phyloP scores from a whole-genome alignment of 164 flowering plant genomes.

The Stephania japonica region DNA sequence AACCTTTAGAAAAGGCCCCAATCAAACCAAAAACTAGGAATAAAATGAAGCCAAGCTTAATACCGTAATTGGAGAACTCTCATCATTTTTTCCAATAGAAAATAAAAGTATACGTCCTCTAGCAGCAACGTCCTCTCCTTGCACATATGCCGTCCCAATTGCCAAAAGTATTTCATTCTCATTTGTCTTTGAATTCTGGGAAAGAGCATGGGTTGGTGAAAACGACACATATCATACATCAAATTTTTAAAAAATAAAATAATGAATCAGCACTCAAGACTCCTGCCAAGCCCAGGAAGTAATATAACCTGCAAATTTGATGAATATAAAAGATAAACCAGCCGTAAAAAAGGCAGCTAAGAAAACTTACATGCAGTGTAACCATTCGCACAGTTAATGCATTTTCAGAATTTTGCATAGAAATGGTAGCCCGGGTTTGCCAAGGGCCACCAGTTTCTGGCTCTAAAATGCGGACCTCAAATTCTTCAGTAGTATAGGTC shows the following conservation, averaged over 20 bases:
- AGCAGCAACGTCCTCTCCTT: conserved; percentile 98
- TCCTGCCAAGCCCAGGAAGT: neutral
- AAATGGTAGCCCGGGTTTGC: conserved; percentile 84
- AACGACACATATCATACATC: neutral
- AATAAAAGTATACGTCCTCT: conserved; percentile 89
- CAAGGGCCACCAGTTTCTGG: conserved; percentile 97
- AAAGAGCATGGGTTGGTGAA: neutral
- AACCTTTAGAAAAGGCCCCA: neutral
- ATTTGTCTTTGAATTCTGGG: conserved; percentile 72
- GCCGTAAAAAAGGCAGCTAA: neutral
- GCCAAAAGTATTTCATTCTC: conserved; percentile 94
- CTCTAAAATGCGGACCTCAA: conserved; percentile 84
- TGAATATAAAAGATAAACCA: neutral
- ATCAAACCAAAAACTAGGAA: neutral
- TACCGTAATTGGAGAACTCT: conserved; percentile 68
- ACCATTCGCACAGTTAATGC: conserved; percentile 94
- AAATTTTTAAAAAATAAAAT: neutral
- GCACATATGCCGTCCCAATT: conserved; percentile 94
- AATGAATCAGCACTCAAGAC: neutral
- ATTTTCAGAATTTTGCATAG: conserved; percentile 91
- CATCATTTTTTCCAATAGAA: conserved; percentile 58
- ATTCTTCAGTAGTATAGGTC: conserved; percentile 76
- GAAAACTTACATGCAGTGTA: conserved; percentile 61
- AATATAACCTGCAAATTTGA: neutral
- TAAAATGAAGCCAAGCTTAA: neutral